Percentiles rank a stretch among this genome's conserved stretches.
These are phyloP conservation scores for Metschnikowia picachoensis DNA, from an alignment of 805 yeast species.

Conservation along the genomic window DNA sequence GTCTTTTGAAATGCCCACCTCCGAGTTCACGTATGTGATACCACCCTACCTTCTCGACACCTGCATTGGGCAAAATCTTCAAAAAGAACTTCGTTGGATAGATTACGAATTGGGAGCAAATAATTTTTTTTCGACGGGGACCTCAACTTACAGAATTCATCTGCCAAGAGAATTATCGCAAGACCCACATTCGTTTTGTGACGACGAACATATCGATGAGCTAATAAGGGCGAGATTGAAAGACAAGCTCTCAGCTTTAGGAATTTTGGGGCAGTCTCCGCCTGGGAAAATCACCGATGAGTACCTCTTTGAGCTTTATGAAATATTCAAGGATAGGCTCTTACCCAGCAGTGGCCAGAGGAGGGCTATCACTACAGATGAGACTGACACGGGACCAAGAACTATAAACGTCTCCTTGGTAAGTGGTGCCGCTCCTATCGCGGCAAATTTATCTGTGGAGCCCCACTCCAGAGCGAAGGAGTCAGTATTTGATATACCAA, in stretches of 20 bases:
- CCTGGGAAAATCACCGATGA: conserved; percentile 25
- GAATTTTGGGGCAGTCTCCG: conserved; percentile 34
- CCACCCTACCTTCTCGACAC: conserved; percentile 43
- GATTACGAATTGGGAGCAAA: conserved; percentile 24
- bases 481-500: conserved; percentile 11
- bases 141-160: conserved; percentile 24
- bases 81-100: conserved; percentile 21
- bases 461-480: conserved; percentile 1
- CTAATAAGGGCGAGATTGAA: conserved; percentile 31
- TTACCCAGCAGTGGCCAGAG: neutral
- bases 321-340: conserved; percentile 29
- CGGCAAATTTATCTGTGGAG: conserved; percentile 1
- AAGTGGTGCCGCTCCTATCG: neutral
- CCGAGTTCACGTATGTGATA: conserved; percentile 28
- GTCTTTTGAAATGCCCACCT: conserved; percentile 7
- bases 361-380: neutral
- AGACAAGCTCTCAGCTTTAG: conserved; percentile 34
- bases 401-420: neutral
- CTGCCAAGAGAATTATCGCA: conserved; percentile 13
- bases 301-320: conserved; percentile 29
- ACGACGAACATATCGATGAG: conserved; percentile 28
- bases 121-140: conserved; percentile 26
- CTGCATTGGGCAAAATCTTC: conserved; percentile 31
- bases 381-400: neutral
- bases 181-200: conserved; percentile 21